These are phyloP conservation scores for Coccomyxa sp. DNA, from an alignment of 139 green algal species.

Conservation along the genomic window DNA sequence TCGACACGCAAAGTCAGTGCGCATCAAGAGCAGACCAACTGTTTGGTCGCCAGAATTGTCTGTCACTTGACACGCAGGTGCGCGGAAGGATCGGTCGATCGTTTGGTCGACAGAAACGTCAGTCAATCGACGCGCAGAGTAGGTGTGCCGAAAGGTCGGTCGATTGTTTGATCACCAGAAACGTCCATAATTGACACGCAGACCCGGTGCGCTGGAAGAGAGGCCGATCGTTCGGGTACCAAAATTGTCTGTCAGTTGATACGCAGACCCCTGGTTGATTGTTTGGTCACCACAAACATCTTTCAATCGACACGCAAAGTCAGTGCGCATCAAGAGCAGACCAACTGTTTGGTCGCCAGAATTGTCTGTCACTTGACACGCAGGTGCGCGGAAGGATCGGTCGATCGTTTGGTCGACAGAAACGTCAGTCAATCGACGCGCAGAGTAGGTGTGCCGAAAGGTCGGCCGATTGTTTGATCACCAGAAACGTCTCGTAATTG, in stretches of 20 bases:
- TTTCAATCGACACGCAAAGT: constrained; percentile 1
- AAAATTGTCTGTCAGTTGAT: not conserved
- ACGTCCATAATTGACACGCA: constrained; percentile 1
- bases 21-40: not conserved
- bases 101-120: not conserved
- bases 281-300: constrained; percentile 1
- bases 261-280: not conserved
- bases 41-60: not conserved
- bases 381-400: not conserved
- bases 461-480: not conserved
- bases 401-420: not conserved
- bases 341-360: not conserved
- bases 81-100: not conserved
- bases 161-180: constrained; percentile 1
- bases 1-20: not conserved
- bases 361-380: not conserved
- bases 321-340: not conserved
- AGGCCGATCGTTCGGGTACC: not conserved
- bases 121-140: not conserved
- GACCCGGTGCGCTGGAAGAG: not conserved
- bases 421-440: not conserved
- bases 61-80: not conserved
- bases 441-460: not conserved
- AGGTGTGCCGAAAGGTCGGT: not conserved
- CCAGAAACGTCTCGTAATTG: constrained; percentile 1